Evolutionary conservation across 2,329 filamentous ascomycete species (phyloP), one percentile per base, ranked within the genome.

Genomic region (Exophiala spinifera): DNA sequence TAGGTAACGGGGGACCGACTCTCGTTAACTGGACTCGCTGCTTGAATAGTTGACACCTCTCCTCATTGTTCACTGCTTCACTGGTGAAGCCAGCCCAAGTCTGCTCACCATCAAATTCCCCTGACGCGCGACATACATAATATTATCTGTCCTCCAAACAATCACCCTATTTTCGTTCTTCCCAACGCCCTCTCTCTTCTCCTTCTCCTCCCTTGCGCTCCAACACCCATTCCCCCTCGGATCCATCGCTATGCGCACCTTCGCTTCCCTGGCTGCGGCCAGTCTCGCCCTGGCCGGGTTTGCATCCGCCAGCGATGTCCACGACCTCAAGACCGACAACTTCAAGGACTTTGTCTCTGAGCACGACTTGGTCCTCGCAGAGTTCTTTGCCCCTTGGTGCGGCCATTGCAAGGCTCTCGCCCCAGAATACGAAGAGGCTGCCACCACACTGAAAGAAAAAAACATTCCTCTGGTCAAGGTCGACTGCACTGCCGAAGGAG

Each of bases 401-500:
- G 92, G 91, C 63, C 92, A 97, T 82, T 97, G 92, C 88, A 97
- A 99, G 82, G 92, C 92, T 57, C 89, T 99, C 64, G 94, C 75
- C 31, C 75, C 76, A 21, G 76, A 79, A 61, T 78, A 78, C 58
- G 76, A 78, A 60, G 68, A 72, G 52, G 76, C 76, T 44, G 76
- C 76, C 42, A 73, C 74, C 6, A 70, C 75, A 48, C 63, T 79
- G 51, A 77, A 78, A 63, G 67, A 69, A 57, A 78, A 77, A 67
- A 68, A 76, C 48, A 77, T 79, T 31, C 65, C 73, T 11, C 59
- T 78, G 39, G 74, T 72, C 56, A 77, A 78, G 65, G 69, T 79
- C 46, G 92, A 96, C 80, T 97, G 94, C 82, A 97, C 92, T 69
- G 91, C 88, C 72, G 89, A 99, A 80, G 78, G 85, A 61, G 90